Conservation (phyloP, 2,329 filamentous ascomycete species). For the Trichoderma arundinaceum region DNA sequence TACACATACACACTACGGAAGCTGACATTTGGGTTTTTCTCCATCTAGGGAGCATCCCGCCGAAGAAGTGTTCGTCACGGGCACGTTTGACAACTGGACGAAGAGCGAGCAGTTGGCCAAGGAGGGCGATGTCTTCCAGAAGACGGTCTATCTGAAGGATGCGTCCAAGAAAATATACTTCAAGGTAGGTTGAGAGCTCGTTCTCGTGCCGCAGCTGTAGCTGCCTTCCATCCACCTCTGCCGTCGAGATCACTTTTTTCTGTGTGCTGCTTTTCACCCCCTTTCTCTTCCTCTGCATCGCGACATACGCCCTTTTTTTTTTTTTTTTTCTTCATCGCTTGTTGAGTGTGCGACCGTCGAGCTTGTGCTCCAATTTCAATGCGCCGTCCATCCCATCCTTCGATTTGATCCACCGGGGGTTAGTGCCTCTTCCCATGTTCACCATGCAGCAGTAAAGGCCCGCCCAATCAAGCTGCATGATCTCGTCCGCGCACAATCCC, state of each 20-base stretch:
- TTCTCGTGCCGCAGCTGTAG: conserved; percentile 34
- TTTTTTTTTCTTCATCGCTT: background rate
- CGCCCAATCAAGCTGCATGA: conserved; percentile 20
- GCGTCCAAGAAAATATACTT: conserved; percentile 79
- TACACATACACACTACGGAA: conserved; percentile 4
- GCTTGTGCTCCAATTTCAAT: conserved; percentile 14
- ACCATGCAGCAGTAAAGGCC: conserved; percentile 15
- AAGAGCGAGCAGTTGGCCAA: conserved; percentile 85
- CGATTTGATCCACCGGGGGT: conserved; percentile 13
- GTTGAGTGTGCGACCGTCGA: conserved; percentile 16
- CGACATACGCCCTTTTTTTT: background rate
- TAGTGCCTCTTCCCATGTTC: conserved; percentile 27
- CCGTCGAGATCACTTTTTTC: background rate
- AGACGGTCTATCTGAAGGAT: conserved; percentile 75
- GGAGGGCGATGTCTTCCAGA: conserved; percentile 74
- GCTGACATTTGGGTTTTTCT: conserved; percentile 4
- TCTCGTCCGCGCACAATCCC: conserved; percentile 14
- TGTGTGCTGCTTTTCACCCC: background rate
- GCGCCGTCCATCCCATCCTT: conserved; percentile 18
- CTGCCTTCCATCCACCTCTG: background rate
- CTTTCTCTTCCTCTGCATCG: background rate
- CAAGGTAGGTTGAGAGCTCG: conserved; percentile 71
- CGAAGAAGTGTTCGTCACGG: conserved; percentile 90
- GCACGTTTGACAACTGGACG: conserved; percentile 93
- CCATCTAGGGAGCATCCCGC: conserved; percentile 76